Conservation (phyloP, 1,284 basidiomycete genomes). For the Sporisorium sorghi region DNA sequence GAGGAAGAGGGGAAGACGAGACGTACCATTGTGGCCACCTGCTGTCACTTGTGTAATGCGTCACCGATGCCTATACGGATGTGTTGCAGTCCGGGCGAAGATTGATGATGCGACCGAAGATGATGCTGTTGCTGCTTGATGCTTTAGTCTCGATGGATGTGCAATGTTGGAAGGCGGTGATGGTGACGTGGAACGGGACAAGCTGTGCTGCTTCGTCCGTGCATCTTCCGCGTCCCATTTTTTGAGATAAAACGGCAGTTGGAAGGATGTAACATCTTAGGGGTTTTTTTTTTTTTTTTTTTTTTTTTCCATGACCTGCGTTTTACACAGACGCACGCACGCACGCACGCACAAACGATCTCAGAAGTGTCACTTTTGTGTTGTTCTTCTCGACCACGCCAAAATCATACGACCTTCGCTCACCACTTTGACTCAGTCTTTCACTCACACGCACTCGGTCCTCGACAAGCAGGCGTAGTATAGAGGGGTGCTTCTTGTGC, state of each 20-base stretch:
- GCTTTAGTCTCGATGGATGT: neutral
- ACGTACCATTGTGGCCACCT: constrained; percentile 6
- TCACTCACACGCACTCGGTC: neutral
- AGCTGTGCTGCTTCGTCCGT: constrained; percentile 2
- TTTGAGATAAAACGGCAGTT: neutral
- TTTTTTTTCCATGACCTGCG: too few relatives aligned
- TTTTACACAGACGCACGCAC: neutral
- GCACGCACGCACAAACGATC: neutral
- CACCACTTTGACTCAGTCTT: neutral
- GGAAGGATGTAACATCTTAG: neutral
- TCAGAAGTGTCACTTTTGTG: neutral
- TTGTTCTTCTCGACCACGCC: constrained; percentile 4
- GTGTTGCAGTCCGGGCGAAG: too few relatives aligned
- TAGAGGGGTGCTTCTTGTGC: too few relatives aligned
- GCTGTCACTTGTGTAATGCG: neutral
- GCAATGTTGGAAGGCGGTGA: neutral
- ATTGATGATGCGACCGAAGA: neutral
- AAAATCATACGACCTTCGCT: constrained; percentile 15
- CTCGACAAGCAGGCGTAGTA: neutral
- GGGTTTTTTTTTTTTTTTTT: neutral
- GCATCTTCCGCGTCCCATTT: neutral
- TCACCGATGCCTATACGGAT: too few relatives aligned
- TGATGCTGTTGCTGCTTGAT: neutral
- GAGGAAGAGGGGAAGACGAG: neutral
- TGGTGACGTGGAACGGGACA: neutral